These are phyloP conservation scores for Ascocoryne sarcoides DNA, from an alignment of 2,329 filamentous ascomycete species.

Conservation along the genomic window DNA sequence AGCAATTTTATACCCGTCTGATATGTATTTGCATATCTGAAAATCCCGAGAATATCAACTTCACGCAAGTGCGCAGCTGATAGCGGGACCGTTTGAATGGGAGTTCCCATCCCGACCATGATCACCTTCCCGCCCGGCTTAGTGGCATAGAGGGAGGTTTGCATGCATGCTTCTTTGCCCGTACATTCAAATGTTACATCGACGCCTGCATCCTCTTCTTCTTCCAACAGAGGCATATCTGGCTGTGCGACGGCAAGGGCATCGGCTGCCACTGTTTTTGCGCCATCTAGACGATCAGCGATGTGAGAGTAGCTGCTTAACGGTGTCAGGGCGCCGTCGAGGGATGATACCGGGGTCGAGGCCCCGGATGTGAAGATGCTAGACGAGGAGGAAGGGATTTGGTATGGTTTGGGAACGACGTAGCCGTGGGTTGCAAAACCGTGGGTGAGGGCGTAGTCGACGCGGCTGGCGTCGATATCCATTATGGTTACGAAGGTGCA, in stretches of 20 bases:
- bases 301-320: slow-evolving; percentile 33
- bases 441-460: slow-evolving; percentile 48
- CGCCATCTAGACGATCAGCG: slow-evolving; percentile 40
- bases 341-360: slow-evolving; percentile 37
- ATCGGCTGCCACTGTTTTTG: slow-evolving; percentile 41
- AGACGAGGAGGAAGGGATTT: slow-evolving; percentile 36
- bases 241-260: slow-evolving; percentile 33
- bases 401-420: slow-evolving; percentile 39
- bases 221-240: slow-evolving; percentile 28
- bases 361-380: slow-evolving; percentile 36
- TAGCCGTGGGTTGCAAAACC: slow-evolving; percentile 53
- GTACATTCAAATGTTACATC: slow-evolving; percentile 71
- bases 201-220: slow-evolving; percentile 53
- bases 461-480: slow-evolving; percentile 50
- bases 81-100: slow-evolving; percentile 65
- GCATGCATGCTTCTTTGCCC: slow-evolving; percentile 65
- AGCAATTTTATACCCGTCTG: slow-evolving; percentile 57
- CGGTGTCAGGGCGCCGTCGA: slow-evolving; percentile 30
- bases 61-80: slow-evolving; percentile 65
- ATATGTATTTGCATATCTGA: slow-evolving; percentile 71
- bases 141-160: slow-evolving; percentile 65
- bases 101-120: slow-evolving; percentile 73
- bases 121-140: slow-evolving; percentile 63
- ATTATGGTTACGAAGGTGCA: slow-evolving; percentile 51
- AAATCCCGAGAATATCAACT: slow-evolving; percentile 70